Conservation (phyloP, 352 stramenopile species). For the Pythium plurisporium region DNA sequence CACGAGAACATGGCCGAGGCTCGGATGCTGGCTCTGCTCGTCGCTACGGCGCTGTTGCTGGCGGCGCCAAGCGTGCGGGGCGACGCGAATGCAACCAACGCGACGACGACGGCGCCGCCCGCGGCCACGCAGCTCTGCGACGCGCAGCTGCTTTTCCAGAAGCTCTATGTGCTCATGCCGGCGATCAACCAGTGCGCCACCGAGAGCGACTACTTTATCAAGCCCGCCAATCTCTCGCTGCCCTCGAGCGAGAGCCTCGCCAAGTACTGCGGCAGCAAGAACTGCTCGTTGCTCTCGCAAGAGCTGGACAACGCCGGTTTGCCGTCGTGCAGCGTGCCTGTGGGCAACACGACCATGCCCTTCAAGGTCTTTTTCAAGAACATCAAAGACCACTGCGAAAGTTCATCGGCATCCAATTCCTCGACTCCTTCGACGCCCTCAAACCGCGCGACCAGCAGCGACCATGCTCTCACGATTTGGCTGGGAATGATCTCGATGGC, state of each 20-base stretch:
- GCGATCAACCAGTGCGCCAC: constrained; percentile 39
- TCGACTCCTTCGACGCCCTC: background rate
- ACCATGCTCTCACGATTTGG: background rate
- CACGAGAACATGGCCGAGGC: too few relatives aligned
- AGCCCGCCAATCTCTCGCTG: constrained; percentile 21
- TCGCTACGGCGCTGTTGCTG: background rate
- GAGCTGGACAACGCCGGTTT: constrained; percentile 34
- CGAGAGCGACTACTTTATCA: constrained; percentile 34
- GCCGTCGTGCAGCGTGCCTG: constrained; percentile 28
- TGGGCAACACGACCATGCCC: constrained; percentile 21
- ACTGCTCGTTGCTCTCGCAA: constrained; percentile 31
- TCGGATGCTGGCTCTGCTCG: background rate
- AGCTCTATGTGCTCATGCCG: constrained; percentile 46
- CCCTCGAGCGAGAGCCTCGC: constrained; percentile 22
- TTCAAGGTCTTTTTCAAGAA: constrained; percentile 38
- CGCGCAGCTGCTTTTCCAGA: constrained; percentile 37
- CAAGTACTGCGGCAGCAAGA: constrained; percentile 33
- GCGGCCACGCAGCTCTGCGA: constrained; percentile 19
- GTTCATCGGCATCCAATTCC: background rate
- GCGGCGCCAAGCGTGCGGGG: background rate
- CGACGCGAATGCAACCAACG: background rate
- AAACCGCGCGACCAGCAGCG: background rate
- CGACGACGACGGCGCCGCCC: constrained; percentile 1
- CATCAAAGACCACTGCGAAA: constrained; percentile 23
- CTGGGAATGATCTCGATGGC: background rate